A percentile compares a stretch with the other conserved stretches of the same genome.
These are phyloP conservation scores for Plantago coronopus DNA, from an alignment of 305 asterid genomes.

Conservation along the genomic window DNA sequence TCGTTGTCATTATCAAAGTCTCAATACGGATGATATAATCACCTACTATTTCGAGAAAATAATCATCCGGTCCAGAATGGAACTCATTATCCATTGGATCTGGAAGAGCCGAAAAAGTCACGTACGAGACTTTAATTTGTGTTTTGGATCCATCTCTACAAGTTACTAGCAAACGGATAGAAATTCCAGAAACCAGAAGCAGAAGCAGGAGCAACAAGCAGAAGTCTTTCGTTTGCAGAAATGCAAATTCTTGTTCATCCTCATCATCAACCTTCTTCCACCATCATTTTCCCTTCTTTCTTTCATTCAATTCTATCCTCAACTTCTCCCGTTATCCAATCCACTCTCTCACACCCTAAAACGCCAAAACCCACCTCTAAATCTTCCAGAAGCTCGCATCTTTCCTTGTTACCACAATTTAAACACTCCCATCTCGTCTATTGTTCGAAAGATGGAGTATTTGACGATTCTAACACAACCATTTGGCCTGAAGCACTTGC, in stretches of 20 bases:
- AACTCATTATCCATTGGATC: too few relatives aligned
- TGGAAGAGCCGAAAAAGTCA: too few relatives aligned
- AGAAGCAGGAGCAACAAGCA: too few relatives aligned
- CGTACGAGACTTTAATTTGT: too few relatives aligned
- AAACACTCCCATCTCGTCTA: constrained; percentile 32
- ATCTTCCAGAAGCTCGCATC: constrained; percentile 26
- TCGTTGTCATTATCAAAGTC: too few relatives aligned
- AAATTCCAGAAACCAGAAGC: too few relatives aligned
- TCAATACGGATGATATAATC: too few relatives aligned
- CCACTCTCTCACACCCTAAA: constrained; percentile 26
- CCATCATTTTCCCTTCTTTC: constrained; percentile 28
- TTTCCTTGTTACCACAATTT: constrained; percentile 28
- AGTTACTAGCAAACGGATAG: too few relatives aligned
- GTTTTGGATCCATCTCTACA: too few relatives aligned
- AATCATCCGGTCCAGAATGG: too few relatives aligned
- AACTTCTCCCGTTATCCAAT: constrained; percentile 15
- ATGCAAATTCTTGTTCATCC: constrained; percentile 49
- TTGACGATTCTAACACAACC: constrained; percentile 41
- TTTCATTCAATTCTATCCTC: constrained; percentile 31
- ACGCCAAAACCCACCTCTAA: constrained; percentile 31
- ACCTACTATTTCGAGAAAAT: too few relatives aligned
- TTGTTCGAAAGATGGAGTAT: constrained; percentile 58
- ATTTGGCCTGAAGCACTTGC: constrained; percentile 31
- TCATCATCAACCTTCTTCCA: constrained; percentile 13
- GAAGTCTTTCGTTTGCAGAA: not conserved